These are phyloP conservation scores for Wickerhamiella brachini DNA, from an alignment of 805 yeast genomes.

Conservation along the genomic window DNA sequence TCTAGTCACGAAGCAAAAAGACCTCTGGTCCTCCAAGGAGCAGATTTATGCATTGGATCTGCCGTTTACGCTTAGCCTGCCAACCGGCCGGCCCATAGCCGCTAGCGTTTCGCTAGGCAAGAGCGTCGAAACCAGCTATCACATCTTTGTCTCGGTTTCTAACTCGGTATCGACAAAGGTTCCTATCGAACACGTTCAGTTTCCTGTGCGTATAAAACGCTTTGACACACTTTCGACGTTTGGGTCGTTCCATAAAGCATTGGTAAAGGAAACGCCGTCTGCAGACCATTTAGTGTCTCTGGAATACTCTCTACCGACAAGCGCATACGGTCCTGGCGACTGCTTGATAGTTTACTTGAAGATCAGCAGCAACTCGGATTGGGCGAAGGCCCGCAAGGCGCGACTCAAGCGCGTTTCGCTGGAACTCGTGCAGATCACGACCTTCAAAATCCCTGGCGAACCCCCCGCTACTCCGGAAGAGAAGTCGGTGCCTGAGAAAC, in stretches of 20 bases:
- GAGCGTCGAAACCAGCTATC: slow-evolving; percentile 23
- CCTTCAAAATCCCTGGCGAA: slow-evolving; percentile 12
- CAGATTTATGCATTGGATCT: slow-evolving; percentile 25
- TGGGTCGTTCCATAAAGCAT: slow-evolving; percentile 23
- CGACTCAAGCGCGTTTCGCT: slow-evolving; percentile 24
- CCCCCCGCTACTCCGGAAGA: slow-evolving; percentile 2
- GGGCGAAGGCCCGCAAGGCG: slow-evolving; percentile 26
- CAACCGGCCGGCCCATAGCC: slow-evolving; percentile 23
- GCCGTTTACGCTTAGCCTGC: slow-evolving; percentile 27
- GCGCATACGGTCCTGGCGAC: slow-evolving; percentile 30
- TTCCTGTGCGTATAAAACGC: slow-evolving; percentile 25
- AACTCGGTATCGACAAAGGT: slow-evolving; percentile 1
- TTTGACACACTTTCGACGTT: slow-evolving; percentile 29
- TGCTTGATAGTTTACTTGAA: slow-evolving; percentile 19
- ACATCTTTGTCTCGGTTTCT: slow-evolving; percentile 23
- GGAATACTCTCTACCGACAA: slow-evolving; percentile 22
- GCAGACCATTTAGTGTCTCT: slow-evolving; percentile 26
- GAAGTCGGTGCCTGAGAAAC: slow-evolving; percentile 16
- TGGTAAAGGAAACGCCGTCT: slow-evolving; percentile 16
- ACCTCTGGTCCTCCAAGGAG: slow-evolving; percentile 13
- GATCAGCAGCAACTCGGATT: slow-evolving; percentile 26
- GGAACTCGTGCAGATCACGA: slow-evolving; percentile 26
- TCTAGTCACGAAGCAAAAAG: slow-evolving; percentile 23
- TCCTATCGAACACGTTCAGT: slow-evolving; percentile 13
- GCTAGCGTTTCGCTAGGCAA: slow-evolving; percentile 24